Conservation (phyloP, 352 stramenopile species). For the Pythium dissotocum region DNA sequence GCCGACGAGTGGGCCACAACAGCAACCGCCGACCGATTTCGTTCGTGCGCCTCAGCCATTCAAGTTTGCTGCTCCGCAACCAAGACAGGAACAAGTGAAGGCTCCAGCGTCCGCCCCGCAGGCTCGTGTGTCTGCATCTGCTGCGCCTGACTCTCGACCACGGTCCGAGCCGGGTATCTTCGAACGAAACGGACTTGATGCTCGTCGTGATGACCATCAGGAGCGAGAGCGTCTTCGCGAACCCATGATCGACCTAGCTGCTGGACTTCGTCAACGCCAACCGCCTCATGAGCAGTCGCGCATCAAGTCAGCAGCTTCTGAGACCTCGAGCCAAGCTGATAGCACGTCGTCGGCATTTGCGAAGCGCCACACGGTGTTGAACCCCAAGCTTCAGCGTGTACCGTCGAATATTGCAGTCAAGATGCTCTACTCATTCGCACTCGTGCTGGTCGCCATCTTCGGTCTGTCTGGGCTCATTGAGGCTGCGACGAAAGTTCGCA, state of each 20-base stretch:
- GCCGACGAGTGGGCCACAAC: not conserved
- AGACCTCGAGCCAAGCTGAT: not conserved
- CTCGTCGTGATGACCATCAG: not conserved
- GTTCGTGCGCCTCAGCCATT: not conserved
- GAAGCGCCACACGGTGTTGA: slow-evolving; percentile 10
- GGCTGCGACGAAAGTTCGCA: slow-evolving; percentile 47
- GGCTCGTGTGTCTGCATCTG: not conserved
- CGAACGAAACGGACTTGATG: not conserved
- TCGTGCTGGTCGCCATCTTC: slow-evolving; percentile 53
- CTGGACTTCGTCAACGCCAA: not conserved
- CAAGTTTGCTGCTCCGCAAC: slow-evolving; percentile 5
- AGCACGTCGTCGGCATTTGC: not conserved
- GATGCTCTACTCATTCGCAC: slow-evolving; percentile 35
- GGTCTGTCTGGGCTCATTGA: slow-evolving; percentile 51
- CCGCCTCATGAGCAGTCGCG: not conserved
- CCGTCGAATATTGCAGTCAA: slow-evolving; percentile 26
- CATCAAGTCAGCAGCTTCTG: too few relatives aligned
- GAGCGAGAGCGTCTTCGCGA: not conserved
- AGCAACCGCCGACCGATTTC: not conserved
- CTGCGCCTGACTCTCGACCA: not conserved
- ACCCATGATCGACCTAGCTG: not conserved
- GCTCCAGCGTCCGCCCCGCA: not conserved
- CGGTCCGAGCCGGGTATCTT: not conserved
- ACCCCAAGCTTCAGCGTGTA: slow-evolving; percentile 13
- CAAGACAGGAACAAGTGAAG: not conserved